These are phyloP conservation scores for Linnemannia hyalina DNA, from an alignment of 192 early-diverging fungal genomes.

Conservation along the genomic window DNA sequence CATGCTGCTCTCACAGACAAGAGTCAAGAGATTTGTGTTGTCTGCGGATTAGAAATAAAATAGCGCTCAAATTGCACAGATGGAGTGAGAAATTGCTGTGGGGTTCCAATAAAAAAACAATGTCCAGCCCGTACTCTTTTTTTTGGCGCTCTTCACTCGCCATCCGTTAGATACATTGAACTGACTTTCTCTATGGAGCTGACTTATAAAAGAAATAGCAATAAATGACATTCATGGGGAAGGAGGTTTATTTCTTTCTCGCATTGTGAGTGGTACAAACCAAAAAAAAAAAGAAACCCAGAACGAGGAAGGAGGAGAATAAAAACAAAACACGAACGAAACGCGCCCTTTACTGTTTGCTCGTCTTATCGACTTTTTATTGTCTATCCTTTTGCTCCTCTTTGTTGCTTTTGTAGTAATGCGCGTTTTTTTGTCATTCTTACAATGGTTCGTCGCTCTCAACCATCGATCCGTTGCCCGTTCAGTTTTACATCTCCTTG, in stretches of 20 bases:
- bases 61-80: not conserved
- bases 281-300: not conserved
- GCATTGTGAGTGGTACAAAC: not conserved
- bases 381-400: not conserved
- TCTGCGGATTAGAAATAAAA: not conserved
- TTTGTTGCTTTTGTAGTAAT: not conserved
- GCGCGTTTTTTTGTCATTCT: not conserved
- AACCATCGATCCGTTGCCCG: not conserved
- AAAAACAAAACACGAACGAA: slow-evolving; percentile 7
- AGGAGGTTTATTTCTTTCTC: not conserved
- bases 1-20: not conserved
- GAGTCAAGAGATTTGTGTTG: not conserved
- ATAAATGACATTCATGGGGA: not conserved
- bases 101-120: not conserved
- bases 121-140: not conserved
- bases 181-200: not conserved
- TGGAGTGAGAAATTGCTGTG: not conserved
- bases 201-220: not conserved
- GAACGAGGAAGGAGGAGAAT: not conserved
- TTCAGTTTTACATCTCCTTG: not conserved
- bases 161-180: not conserved
- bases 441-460: not conserved
- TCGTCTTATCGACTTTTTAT: not conserved
- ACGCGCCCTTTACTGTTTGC: not conserved
- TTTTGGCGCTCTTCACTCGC: not conserved